Conservation (phyloP, 1,284 basidiomycete genomes). For the Malassezia psittaci region DNA sequence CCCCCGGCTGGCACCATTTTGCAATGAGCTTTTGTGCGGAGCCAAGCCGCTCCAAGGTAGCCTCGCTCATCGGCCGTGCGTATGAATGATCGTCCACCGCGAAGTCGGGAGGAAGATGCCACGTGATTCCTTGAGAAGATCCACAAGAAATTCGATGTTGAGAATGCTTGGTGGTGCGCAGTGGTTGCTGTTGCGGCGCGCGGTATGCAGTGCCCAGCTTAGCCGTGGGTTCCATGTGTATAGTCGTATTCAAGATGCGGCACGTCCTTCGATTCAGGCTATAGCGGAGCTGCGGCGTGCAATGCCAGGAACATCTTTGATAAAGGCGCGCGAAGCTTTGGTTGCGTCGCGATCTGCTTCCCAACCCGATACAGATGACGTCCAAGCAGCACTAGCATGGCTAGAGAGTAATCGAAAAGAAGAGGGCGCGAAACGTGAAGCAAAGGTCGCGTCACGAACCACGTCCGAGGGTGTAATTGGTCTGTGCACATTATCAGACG, state of each 20-base stretch:
- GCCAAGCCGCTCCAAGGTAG: slow-evolving; percentile 11
- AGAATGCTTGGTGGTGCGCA: background rate
- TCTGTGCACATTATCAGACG: slow-evolving; percentile 61
- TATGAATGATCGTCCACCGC: background rate
- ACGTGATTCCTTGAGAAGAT: background rate
- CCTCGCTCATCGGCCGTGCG: slow-evolving; percentile 10
- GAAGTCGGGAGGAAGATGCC: background rate
- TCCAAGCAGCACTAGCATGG: slow-evolving; percentile 67
- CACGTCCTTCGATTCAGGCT: slow-evolving; percentile 56
- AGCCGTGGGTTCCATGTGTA: background rate
- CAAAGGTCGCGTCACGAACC: slow-evolving; percentile 65
- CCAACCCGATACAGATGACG: slow-evolving; percentile 56
- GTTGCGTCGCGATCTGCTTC: slow-evolving; percentile 51
- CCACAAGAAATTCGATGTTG: background rate
- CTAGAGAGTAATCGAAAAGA: slow-evolving; percentile 63
- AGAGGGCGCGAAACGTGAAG: slow-evolving; percentile 67
- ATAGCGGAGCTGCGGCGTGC: slow-evolving; percentile 75
- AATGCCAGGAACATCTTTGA: slow-evolving; percentile 62
- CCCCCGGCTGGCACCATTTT: slow-evolving; percentile 17
- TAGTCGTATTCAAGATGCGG: background rate
- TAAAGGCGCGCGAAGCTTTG: slow-evolving; percentile 80
- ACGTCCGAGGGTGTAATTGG: slow-evolving; percentile 72
- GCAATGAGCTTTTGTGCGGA: slow-evolving; percentile 13
- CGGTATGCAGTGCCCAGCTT: background rate
- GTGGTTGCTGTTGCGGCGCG: background rate